Evolutionary conservation across 2,329 filamentous ascomycete genomes (phyloP), one percentile per base, ranked within the genome.

Genomic region (Aspergillus sp.): DNA sequence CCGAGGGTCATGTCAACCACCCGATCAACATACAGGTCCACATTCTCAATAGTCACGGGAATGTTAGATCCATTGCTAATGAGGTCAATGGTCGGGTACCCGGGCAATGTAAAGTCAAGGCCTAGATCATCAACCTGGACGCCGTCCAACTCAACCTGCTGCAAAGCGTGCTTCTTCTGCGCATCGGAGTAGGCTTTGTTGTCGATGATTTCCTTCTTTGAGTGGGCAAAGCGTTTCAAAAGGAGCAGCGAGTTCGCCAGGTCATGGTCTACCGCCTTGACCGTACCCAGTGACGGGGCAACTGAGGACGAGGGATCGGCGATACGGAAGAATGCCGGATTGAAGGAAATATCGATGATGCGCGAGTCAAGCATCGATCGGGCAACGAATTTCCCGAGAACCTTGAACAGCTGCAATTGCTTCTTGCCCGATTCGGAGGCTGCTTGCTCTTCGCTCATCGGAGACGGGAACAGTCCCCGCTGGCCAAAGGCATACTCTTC

Each of bases 301-400:
- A 96, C 87, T 0, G 86, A 79, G 16, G 80, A 80, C 14, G 80
- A 83, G 49, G 82, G 85, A 67, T 96, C 90, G 16, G 91, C 91
- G 64, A 97, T 90, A 59, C 94, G 91, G 87, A 99, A 99, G 80
- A 99, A 97, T 6, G 92, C 96, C 1, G 95, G 91, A 72, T 97
- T 99, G 78, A 99, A 95, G 57, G 94, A 95, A 65, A 99, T 88
- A 70, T 99, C 95, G 67, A 99, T 97, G 73, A 99, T 98, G 56
- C 95, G 87, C 1, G 94, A 97, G 74, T 99, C 95, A 55, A 99
- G 89, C 95, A 99, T 98, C 0, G 95, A 97, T 54, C 95, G 88
- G 31, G 96, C 95, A 52, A 98, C 93, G 74, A 99, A 99, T 72
- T 97, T 98, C 67, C 95, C 95, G 22, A 99, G 87, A 71, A 94